Evolutionary conservation across 1,284 basidiomycete species (phyloP), one percentile per base, ranked within the genome.

Genomic region (Moniliophthora roreri): DNA sequence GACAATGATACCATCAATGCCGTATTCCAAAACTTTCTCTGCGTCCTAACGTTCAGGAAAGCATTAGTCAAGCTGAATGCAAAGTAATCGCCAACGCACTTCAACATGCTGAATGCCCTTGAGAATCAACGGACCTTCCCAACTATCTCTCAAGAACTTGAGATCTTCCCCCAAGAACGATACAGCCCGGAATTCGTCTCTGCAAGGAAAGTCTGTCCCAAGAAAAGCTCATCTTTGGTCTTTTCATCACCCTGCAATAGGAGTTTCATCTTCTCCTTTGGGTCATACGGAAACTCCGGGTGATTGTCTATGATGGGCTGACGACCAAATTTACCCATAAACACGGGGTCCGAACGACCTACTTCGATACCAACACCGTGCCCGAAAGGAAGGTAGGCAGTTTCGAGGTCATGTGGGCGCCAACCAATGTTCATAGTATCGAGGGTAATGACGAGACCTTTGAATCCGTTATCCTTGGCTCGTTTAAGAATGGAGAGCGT

Each of bases 1-100:
- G 8, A 93, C 86, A 24, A 93, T 69, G 56, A 94, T 87, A 1
- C 86, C 91, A 58, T 93, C 82, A 9, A 84, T 76, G 1, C 82
- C 83, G n/a, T 77, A 63, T 18, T 85, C 81, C 8, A 90, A 62
- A 0, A 87, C 87, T 56, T 77, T 79, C 59, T 85, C 80, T 1
- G 89, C 89, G 62, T 92, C 89, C 74, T 89, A 56, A 5, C 60
- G 3, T 55, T 51, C 37, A 44, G 39, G 13, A 53, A 52, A 21
- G 21, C 37, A 23, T 20, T 26, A 63, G 28, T 7, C 7, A 44
- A 21, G 9, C 18, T 28, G 34, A 16, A 24, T 1, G 18, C 3
- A 24, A 24, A 20, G 6, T 8, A 20, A 42, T 11, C 24, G 16
- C 4, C 20, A 40, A 68, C 66, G 50, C 54, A 80, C 80, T 48